phyloP scores from a whole-genome alignment of 441 rosid species.

The Populus hybrid region DNA sequence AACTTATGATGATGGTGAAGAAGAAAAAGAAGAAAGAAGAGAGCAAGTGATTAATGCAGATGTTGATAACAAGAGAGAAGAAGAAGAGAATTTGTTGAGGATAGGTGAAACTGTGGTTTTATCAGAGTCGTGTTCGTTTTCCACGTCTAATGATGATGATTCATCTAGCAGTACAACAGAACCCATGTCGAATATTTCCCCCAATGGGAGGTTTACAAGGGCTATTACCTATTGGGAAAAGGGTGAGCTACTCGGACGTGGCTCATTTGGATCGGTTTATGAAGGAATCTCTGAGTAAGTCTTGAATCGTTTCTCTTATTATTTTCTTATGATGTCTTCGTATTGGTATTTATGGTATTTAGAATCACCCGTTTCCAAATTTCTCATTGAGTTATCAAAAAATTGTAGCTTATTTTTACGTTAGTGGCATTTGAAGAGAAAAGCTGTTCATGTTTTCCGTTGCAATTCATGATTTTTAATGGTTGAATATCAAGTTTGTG shows the following conservation, averaged over 20 bases:
- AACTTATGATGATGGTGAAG: conserved; percentile 37
- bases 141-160: conserved; percentile 76
- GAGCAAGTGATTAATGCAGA: not conserved
- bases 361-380: not conserved
- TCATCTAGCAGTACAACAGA: conserved; percentile 60
- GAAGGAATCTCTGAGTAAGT: conserved; percentile 82
- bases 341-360: conserved; percentile 1
- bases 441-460: conserved; percentile 1
- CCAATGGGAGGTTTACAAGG: conserved; percentile 43
- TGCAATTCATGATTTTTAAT: not conserved
- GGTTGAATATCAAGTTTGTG: not conserved
- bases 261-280: conserved; percentile 83
- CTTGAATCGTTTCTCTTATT: not conserved
- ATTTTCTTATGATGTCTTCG: too few species aligned
- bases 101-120: conserved; percentile 30
- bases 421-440: not conserved
- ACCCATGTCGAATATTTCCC: conserved; percentile 54
- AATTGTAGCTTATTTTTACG: not conserved
- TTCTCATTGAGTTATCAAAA: not conserved
- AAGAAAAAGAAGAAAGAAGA: conserved; percentile 7
- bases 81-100: conserved; percentile 27
- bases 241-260: conserved; percentile 79
- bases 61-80: conserved; percentile 16
- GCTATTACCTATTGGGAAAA: conserved; percentile 58
- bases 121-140: conserved; percentile 58